A percentile compares a stretch with the other conserved stretches of the same genome.
phyloP scores from a whole-genome alignment of 116 monocot species.

The Trichopus zeylanicus region DNA sequence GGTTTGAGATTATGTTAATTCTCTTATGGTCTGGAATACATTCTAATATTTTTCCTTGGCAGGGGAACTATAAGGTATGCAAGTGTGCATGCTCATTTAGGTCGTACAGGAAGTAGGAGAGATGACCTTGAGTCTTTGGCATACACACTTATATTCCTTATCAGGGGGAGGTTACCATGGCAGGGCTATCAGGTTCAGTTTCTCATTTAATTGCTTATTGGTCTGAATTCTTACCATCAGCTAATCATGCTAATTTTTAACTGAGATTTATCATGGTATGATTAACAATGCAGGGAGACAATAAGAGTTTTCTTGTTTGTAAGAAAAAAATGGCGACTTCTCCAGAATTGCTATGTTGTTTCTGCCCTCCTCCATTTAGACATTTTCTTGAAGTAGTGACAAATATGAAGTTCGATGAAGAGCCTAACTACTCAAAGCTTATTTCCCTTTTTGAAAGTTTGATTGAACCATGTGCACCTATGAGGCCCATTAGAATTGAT shows the following conservation, averaged over 20 bases:
- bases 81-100: conserved; percentile 99
- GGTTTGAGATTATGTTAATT: conserved; percentile 20
- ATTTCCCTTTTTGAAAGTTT: conserved; percentile 66
- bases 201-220: background rate
- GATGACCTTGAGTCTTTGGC: conserved; percentile 96
- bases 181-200: conserved; percentile 88
- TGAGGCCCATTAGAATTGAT: conserved; percentile 69
- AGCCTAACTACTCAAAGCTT: conserved; percentile 66
- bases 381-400: conserved; percentile 62
- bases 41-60: conserved; percentile 16
- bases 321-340: conserved; percentile 98
- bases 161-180: conserved; percentile 91
- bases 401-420: conserved; percentile 83
- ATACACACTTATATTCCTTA: conserved; percentile 87
- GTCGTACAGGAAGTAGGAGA: conserved; percentile 94
- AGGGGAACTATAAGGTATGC: conserved; percentile 81
- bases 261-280: background rate
- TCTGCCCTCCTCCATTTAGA: conserved; percentile 85
- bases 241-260: background rate
- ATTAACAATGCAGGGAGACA: conserved; percentile 69
- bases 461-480: conserved; percentile 44
- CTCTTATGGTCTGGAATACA: conserved; percentile 5
- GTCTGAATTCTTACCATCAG: background rate
- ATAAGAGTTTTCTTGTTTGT: conserved; percentile 94
- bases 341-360: conserved; percentile 69